phyloP scores from a whole-genome alignment of 2,329 filamentous ascomycete genomes.

The Colletotrichum musae region DNA sequence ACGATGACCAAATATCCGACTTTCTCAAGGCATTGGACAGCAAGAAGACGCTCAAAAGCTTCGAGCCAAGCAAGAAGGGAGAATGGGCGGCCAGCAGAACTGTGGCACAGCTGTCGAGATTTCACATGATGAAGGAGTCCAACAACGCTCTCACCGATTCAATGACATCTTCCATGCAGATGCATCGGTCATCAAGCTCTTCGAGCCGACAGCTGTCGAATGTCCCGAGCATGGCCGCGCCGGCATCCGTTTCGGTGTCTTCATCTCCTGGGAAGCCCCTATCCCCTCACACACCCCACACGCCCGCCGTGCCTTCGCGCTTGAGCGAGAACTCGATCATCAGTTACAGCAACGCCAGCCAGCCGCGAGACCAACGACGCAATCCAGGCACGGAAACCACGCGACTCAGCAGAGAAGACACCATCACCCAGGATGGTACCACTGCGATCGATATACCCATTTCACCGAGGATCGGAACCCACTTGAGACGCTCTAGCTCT shows the following conservation, averaged over 20 bases:
- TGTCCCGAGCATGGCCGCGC: conserved; percentile 76
- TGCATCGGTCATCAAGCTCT: conserved; percentile 86
- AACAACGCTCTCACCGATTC: conserved; percentile 92
- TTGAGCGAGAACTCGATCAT: conserved; percentile 91
- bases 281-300: conserved; percentile 92
- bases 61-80: conserved; percentile 77
- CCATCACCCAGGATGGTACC: conserved; percentile 66
- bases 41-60: conserved; percentile 87
- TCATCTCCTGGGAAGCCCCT: conserved; percentile 92
- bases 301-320: conserved; percentile 93
- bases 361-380: conserved; percentile 46
- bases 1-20: conserved; percentile 94
- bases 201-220: conserved; percentile 73
- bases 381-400: conserved; percentile 45
- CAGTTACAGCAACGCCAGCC: conserved; percentile 66
- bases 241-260: conserved; percentile 85
- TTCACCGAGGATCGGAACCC: conserved; percentile 73
- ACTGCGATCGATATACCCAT: conserved; percentile 82
- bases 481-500: conserved; percentile 77
- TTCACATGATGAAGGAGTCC: conserved; percentile 90
- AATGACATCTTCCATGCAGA: conserved; percentile 88
- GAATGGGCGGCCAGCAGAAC: conserved; percentile 82
- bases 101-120: conserved; percentile 85
- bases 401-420: conserved; percentile 53
- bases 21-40: conserved; percentile 92